A percentile compares a stretch with the other conserved stretches of the same genome.
These are phyloP conservation scores for Blastobotrys chiropterorum DNA, from an alignment of 805 yeast species.

Conservation along the genomic window DNA sequence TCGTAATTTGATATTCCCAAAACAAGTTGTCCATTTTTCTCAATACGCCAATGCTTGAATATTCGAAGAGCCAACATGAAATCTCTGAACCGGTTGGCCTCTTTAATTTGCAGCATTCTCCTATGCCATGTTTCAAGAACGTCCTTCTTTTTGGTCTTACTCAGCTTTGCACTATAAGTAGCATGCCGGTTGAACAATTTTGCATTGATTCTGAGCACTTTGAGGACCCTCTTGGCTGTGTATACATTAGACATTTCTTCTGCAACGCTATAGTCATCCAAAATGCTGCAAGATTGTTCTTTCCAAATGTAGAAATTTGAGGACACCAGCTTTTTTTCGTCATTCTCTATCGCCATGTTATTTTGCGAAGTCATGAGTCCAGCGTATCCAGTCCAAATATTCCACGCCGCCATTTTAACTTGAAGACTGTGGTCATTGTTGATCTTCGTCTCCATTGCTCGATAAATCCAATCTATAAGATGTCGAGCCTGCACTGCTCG, in stretches of 20 bases:
- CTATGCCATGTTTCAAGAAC: conserved; percentile 9
- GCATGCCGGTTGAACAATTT: not conserved
- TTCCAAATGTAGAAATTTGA: not conserved
- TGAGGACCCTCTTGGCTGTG: not conserved
- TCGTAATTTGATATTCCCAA: not conserved
- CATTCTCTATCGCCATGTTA: not conserved
- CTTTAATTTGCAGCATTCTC: conserved; percentile 4
- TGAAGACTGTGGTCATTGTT: not conserved
- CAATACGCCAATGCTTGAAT: conserved; percentile 12
- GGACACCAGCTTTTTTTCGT: too few species aligned
- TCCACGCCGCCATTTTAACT: not conserved
- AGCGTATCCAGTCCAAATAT: not conserved
- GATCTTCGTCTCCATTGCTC: not conserved
- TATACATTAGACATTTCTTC: conserved; percentile 1
- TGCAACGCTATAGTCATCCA: not conserved
- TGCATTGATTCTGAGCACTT: not conserved
- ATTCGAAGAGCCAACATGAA: conserved; percentile 10
- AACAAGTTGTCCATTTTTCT: not conserved
- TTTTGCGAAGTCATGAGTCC: not conserved
- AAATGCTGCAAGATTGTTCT: not conserved
- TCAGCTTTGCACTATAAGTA: not conserved
- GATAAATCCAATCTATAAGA: not conserved
- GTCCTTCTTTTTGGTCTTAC: not conserved
- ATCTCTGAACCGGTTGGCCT: conserved; percentile 14
- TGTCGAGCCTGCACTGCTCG: not conserved